phyloP scores from a whole-genome alignment of 352 stramenopile species.

The Phytophthora crassamura region DNA sequence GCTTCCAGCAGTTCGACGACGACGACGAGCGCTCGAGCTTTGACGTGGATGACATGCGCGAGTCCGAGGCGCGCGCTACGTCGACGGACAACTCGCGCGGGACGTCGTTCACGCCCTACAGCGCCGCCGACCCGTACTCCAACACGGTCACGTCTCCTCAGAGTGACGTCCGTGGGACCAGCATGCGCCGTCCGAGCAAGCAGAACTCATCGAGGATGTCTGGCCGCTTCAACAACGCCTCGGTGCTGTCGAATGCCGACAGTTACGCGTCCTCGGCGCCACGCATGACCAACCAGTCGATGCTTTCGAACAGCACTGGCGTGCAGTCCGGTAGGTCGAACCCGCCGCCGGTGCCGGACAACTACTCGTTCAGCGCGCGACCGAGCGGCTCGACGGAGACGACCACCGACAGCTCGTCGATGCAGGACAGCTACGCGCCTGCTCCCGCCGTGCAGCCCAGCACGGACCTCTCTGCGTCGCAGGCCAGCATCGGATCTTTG shows the following conservation, averaged over 20 bases:
- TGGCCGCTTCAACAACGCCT: constrained; percentile 32
- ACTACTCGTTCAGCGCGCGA: constrained; percentile 24
- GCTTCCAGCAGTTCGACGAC: constrained; percentile 42
- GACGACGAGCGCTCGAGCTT: constrained; percentile 77
- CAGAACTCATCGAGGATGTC: constrained; percentile 44
- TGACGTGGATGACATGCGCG: constrained; percentile 84
- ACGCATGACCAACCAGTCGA: constrained; percentile 36
- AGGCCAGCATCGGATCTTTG: constrained; percentile 46
- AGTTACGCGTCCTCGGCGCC: constrained; percentile 41
- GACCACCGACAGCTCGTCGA: constrained; percentile 15
- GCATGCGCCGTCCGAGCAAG: constrained; percentile 52
- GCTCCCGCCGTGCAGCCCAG: constrained; percentile 15
- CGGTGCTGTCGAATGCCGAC: constrained; percentile 32
- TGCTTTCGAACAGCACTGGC: constrained; percentile 36
- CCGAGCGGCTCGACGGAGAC: constrained; percentile 17
- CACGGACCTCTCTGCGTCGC: constrained; percentile 34
- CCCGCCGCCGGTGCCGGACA: constrained; percentile 14
- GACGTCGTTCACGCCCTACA: constrained; percentile 30
- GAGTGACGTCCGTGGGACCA: constrained; percentile 75
- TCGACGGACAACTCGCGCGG: constrained; percentile 23
- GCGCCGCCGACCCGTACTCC: constrained; percentile 45
- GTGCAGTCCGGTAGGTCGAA: constrained; percentile 28
- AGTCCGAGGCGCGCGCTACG: constrained; percentile 55
- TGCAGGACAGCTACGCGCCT: constrained; percentile 34
- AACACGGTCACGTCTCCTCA: constrained; percentile 72